Evolutionary conservation across 23 red algal species (phyloP).

Genomic region (Gracilaria gracilis): DNA sequence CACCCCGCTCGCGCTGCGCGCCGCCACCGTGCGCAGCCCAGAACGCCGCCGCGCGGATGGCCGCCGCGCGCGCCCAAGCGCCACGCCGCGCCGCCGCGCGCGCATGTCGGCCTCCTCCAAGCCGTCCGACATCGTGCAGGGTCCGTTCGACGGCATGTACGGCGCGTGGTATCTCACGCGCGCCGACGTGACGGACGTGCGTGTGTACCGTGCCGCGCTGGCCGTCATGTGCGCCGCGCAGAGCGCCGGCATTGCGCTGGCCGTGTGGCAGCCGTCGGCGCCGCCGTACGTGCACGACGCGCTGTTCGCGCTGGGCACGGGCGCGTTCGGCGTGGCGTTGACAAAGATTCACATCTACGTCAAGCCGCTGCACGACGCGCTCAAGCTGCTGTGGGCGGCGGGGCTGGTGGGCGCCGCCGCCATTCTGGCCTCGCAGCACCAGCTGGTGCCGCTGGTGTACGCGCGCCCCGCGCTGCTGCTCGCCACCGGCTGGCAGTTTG

Average conservation of each 20-base stretch:
- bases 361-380: conserved; percentile 75
- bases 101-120: conserved; percentile 25
- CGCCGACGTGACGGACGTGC: conserved; percentile 82
- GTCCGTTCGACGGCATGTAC: conserved; percentile 84
- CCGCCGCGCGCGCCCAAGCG: no score
- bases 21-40: no score
- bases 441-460: conserved; percentile 41
- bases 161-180: conserved; percentile 88
- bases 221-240: conserved; percentile 31
- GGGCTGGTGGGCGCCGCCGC: conserved; percentile 29
- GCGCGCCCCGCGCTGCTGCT: conserved; percentile 53
- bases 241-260: conserved; percentile 40
- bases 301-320: conserved; percentile 32
- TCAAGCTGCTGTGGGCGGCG: conserved; percentile 72
- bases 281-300: conserved; percentile 52
- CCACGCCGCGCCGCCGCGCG: no score
- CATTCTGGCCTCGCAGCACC: conserved; percentile 30
- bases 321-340: conserved; percentile 75
- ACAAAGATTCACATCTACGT: conserved; percentile 94
- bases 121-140: conserved; percentile 58
- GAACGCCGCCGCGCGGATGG: no score
- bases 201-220: conserved; percentile 73
- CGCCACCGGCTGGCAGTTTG: conserved; percentile 79
- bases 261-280: neutral
- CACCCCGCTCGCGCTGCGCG: no score